Base-by-base conservation (phyloP, 176 grass and related monocot genomes). In the Dendrocalamus sinicus region DNA sequence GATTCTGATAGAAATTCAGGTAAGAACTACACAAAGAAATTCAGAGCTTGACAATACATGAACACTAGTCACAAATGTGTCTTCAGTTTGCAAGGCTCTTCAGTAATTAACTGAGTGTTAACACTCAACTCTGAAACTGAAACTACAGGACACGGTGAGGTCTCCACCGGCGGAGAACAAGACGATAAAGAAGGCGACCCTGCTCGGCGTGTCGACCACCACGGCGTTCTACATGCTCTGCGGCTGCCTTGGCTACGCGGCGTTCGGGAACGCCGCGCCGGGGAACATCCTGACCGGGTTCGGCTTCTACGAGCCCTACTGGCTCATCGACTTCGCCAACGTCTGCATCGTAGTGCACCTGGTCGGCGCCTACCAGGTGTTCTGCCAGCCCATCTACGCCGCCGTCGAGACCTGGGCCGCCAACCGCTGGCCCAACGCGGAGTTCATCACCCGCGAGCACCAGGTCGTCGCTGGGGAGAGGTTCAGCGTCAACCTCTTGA, bases 1-100 rank as follows among this genome's bases (percentile, higher is more conserved):
- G 92, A 91, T 99, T 79, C 88, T 99, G 6, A 95, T 96, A 16
- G 96, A 99, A 83, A 99, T 99, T 71, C 93, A 99, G 85, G 95
- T 92, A 59, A 26, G 37, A 14, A 65, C 3, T 40, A 1, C 5
- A 44, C 30, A 9, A 52, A 0, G 30, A 23, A 12, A 22, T 26
- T 81, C 22, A 81, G 61, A 85, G 40, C n/a, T 15, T 54, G 24
- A 24, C 7, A 69, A 60, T 47, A 23, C 19, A 20, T 37, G 17
- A 43, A 17, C 44, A 40, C 53, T 55, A 23, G 45, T 61, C 20
- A 72, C n/a, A 50, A 50, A 8, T 7, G 22, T 72, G 66, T 72
- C 1, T 6, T 30, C 13, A 12, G 54, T 73, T 81, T 70, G 16
- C 20, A 69, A 15, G 48, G 13, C 22, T 17, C 19, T 39, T 73